phyloP scores from a whole-genome alignment of 2,329 filamentous ascomycete species.

The Sarocladium brachiariae region DNA sequence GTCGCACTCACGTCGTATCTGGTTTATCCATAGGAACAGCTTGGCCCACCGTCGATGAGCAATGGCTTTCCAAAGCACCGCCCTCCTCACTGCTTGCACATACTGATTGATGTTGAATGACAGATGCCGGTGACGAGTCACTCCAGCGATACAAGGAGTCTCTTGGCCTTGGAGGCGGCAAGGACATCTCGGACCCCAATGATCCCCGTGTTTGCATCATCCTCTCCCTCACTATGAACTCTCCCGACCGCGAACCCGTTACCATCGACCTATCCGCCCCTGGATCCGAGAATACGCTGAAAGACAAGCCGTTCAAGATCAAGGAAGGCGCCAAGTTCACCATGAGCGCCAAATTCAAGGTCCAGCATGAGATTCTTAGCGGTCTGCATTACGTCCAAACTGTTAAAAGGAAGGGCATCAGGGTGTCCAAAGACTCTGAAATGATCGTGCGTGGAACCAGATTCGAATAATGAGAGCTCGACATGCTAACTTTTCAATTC shows the following conservation, averaged over 20 bases:
- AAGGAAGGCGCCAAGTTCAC: slow-evolving; percentile 92
- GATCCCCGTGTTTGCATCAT: slow-evolving; percentile 92
- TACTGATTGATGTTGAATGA: not conserved
- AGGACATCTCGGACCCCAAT: slow-evolving; percentile 64
- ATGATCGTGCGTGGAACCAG: slow-evolving; percentile 72
- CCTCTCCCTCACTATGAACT: slow-evolving; percentile 80
- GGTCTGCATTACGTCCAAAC: slow-evolving; percentile 94
- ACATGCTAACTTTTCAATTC: slow-evolving; percentile 8
- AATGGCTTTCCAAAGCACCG: not conserved
- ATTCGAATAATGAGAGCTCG: not conserved
- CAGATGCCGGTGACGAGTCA: slow-evolving; percentile 75
- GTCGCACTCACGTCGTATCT: too few relatives aligned
- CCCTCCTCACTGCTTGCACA: not conserved
- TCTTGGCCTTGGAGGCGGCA: slow-evolving; percentile 74
- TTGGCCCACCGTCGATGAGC: not conserved
- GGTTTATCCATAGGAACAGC: too few relatives aligned
- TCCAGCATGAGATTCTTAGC: slow-evolving; percentile 93
- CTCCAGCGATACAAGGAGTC: slow-evolving; percentile 97
- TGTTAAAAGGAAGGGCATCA: slow-evolving; percentile 82
- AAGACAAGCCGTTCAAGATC: slow-evolving; percentile 91
- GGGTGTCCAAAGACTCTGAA: slow-evolving; percentile 87
- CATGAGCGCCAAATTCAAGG: slow-evolving; percentile 91
- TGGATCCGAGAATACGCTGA: slow-evolving; percentile 69
- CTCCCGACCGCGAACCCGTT: slow-evolving; percentile 74
- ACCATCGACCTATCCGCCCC: slow-evolving; percentile 77